Conservation (phyloP, 2,329 filamentous ascomycete species). For the Paecilomyces variotii region DNA sequence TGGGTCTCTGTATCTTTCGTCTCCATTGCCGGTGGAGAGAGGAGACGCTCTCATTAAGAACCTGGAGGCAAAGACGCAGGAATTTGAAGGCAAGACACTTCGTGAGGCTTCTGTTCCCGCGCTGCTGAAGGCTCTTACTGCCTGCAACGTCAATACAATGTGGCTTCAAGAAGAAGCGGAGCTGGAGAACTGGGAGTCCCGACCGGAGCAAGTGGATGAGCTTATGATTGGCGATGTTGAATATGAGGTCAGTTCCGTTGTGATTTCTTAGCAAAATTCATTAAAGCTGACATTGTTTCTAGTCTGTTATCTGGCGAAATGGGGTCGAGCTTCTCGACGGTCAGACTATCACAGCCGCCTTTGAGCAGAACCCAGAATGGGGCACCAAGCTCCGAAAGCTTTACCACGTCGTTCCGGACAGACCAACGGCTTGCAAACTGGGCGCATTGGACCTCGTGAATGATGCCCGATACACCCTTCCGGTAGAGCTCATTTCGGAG, state of each 20-base stretch:
- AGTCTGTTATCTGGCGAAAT: conserved; percentile 40
- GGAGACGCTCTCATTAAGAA: conserved; percentile 23
- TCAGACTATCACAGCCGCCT: conserved; percentile 25
- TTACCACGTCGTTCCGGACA: conserved; percentile 35
- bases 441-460: conserved; percentile 33
- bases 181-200: conserved; percentile 31
- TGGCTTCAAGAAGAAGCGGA: conserved; percentile 34
- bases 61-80: conserved; percentile 20
- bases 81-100: conserved; percentile 19
- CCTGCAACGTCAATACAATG: conserved; percentile 33
- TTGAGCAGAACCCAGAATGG: conserved; percentile 22
- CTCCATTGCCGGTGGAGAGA: conserved; percentile 30
- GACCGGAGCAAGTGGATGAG: conserved; percentile 23
- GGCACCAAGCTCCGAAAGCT: conserved; percentile 26
- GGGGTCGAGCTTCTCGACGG: conserved; percentile 32
- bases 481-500: conserved; percentile 21
- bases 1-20: conserved; percentile 37
- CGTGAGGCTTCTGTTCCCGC: conserved; percentile 19
- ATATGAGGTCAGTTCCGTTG: conserved; percentile 27
- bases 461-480: conserved; percentile 22
- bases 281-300: not conserved
- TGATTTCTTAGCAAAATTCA: not conserved
- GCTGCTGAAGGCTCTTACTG: conserved; percentile 27
- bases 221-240: conserved; percentile 39
- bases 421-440: conserved; percentile 32